Evolutionary conservation across 73 alveolate genomes (phyloP).

Genomic region (Stentor roeselii): DNA sequence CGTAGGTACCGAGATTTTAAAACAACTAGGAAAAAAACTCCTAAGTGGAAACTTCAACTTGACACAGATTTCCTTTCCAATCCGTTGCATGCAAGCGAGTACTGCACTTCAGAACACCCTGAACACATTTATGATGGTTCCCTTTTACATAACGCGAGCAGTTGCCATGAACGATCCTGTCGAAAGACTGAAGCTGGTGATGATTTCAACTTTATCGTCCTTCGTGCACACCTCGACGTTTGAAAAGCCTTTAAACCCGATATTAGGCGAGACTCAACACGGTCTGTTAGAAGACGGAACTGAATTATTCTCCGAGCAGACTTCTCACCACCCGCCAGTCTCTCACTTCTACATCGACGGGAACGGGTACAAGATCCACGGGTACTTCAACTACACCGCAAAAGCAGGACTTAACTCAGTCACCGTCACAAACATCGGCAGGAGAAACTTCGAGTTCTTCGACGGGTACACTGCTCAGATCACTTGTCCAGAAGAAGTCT

Average conservation of each 20-base stretch:
- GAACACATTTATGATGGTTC: conserved; percentile 28
- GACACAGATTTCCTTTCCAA: conserved; percentile 65
- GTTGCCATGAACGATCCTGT: conserved; percentile 49
- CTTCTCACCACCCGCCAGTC: conserved; percentile 62
- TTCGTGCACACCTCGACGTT: conserved; percentile 15
- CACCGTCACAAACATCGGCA: conserved; percentile 59
- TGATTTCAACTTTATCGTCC: conserved; percentile 25
- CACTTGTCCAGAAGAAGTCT: conserved; percentile 56
- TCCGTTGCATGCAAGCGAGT: conserved; percentile 55
- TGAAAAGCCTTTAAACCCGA: conserved; percentile 49
- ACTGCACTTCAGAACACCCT: conserved; percentile 29
- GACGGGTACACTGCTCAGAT: conserved; percentile 67
- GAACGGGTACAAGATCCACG: conserved; percentile 40
- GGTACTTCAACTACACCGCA: conserved; percentile 66
- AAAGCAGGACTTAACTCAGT: conserved; percentile 79
- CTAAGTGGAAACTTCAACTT: conserved; percentile 67
- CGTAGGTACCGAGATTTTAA: conserved; percentile 61
- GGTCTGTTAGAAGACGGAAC: conserved; percentile 55
- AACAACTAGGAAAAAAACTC: conserved; percentile 58
- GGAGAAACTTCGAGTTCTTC: conserved; percentile 53
- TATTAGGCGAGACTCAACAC: conserved; percentile 57
- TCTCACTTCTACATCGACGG: conserved; percentile 55
- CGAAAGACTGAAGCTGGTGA: conserved; percentile 61
- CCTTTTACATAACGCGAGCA: conserved; percentile 59
- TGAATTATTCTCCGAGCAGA: conserved; percentile 49